Evolutionary conservation across 2,329 filamentous ascomycete species (phyloP).

Genomic region (Xylariaceae sp.): DNA sequence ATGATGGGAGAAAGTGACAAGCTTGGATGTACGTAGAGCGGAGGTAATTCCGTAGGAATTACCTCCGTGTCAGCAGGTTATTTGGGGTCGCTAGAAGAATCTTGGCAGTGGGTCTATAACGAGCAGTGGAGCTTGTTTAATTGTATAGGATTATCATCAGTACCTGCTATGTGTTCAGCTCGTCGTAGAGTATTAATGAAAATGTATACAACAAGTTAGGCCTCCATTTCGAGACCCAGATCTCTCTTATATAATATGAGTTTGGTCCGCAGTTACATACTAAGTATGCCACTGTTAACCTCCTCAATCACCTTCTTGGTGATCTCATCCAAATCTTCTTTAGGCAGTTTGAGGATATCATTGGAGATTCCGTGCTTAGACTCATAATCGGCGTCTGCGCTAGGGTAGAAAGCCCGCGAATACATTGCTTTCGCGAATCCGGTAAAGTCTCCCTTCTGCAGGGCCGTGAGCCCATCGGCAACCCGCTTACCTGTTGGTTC

Average conservation of each 20-base stretch:
- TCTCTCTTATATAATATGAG: no score
- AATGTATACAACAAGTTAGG: no score
- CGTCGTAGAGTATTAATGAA: no score
- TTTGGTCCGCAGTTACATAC: background rate
- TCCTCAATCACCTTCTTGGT: constrained; percentile 41
- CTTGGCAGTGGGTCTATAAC: no score
- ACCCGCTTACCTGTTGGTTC: constrained; percentile 54
- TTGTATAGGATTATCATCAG: no score
- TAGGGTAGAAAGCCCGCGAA: constrained; percentile 56
- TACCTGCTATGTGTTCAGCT: no score
- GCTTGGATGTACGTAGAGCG: background rate
- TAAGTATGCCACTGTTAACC: background rate
- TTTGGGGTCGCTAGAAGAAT: no score
- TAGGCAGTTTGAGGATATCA: constrained; percentile 57
- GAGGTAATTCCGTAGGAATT: constrained; percentile 9
- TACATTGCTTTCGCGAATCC: constrained; percentile 61
- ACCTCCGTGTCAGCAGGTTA: background rate
- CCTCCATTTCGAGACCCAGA: no score
- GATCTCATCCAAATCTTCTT: constrained; percentile 62
- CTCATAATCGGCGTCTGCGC: constrained; percentile 46
- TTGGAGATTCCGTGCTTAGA: constrained; percentile 52
- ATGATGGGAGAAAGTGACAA: background rate
- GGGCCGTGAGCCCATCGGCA: constrained; percentile 48
- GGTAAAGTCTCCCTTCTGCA: constrained; percentile 49
- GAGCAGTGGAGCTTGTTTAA: no score